Evolutionary conservation across 805 yeast genomes (phyloP).

Genomic region (Nakazawaea holstii): DNA sequence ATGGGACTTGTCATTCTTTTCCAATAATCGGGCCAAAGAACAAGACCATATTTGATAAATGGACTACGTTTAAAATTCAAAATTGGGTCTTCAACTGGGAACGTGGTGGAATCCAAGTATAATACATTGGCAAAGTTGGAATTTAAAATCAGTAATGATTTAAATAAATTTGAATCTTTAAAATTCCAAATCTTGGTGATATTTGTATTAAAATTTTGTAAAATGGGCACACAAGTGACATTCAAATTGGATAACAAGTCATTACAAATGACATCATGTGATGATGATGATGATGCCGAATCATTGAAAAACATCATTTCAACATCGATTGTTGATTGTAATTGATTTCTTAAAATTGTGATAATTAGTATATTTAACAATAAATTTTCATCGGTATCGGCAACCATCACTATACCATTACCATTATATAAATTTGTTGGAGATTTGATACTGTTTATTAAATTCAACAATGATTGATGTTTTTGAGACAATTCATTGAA

Average conservation of each 20-base stretch:
- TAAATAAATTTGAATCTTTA: slow-evolving; percentile 49
- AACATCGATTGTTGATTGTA: slow-evolving; percentile 58
- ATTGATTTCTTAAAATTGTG: slow-evolving; percentile 37
- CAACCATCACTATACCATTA: slow-evolving; percentile 44
- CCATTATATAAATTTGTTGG: slow-evolving; percentile 25
- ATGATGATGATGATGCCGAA: background rate
- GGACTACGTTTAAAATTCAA: slow-evolving; percentile 32
- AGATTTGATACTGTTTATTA: background rate
- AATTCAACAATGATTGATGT: background rate
- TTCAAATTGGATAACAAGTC: slow-evolving; percentile 51
- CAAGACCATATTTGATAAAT: slow-evolving; percentile 42
- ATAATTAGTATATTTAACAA: slow-evolving; percentile 35
- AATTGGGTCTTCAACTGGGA: slow-evolving; percentile 37
- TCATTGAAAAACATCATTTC: slow-evolving; percentile 81
- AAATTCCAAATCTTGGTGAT: slow-evolving; percentile 44
- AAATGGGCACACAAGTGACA: slow-evolving; percentile 63
- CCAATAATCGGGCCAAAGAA: slow-evolving; percentile 80
- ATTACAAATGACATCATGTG: slow-evolving; percentile 52
- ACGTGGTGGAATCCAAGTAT: slow-evolving; percentile 41
- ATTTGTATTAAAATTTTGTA: slow-evolving; percentile 53
- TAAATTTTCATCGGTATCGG: slow-evolving; percentile 38
- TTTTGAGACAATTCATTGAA: background rate
- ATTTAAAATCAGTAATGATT: slow-evolving; percentile 35
- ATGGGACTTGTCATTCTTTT: slow-evolving; percentile 60
- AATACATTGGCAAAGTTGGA: slow-evolving; percentile 41